Percentiles rank a stretch among this genome's conserved stretches.
Evolutionary conservation across 768 basidiomycete genomes (phyloP).

Genomic region (Dioszegia crocea): DNA sequence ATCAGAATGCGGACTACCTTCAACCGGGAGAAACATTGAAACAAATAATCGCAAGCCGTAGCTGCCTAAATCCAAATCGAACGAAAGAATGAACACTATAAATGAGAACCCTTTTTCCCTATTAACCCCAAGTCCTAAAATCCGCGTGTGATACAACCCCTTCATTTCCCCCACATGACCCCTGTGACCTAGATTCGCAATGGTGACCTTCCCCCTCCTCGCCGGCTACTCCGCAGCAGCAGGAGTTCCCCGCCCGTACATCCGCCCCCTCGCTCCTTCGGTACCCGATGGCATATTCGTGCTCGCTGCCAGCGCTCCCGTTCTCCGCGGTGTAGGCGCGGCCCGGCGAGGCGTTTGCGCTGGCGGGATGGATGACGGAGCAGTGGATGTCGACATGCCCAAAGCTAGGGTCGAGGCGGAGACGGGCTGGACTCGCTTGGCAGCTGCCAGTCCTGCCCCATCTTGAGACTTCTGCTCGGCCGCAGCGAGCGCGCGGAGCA

Average conservation of each 20-base stretch:
- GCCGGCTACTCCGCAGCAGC: not conserved
- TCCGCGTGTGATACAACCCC: not conserved
- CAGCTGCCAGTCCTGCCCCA: conserved; percentile 27
- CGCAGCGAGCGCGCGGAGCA: conserved; percentile 39
- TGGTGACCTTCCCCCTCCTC: too few relatives aligned
- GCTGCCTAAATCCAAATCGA: too few relatives aligned
- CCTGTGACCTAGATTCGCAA: not conserved
- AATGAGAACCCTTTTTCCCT: too few relatives aligned
- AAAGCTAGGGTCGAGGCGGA: conserved; percentile 5
- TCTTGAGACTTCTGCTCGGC: conserved; percentile 31
- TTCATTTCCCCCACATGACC: not conserved
- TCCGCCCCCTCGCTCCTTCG: not conserved
- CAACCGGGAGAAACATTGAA: too few relatives aligned
- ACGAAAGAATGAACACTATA: too few relatives aligned
- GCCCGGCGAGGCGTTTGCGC: conserved; percentile 2
- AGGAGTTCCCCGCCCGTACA: not conserved
- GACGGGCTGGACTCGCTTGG: conserved; percentile 22
- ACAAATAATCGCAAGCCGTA: too few relatives aligned
- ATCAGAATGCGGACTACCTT: too few relatives aligned
- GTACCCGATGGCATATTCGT: not conserved
- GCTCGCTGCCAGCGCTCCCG: not conserved
- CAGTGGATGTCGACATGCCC: not conserved
- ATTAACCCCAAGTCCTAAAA: too few relatives aligned
- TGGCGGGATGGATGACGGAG: not conserved
- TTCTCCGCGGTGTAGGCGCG: conserved; percentile 1